Percentiles rank a stretch among this genome's conserved stretches.
These are phyloP conservation scores for Rhazya stricta DNA, from an alignment of 257 asterid species.

Conservation along the genomic window DNA sequence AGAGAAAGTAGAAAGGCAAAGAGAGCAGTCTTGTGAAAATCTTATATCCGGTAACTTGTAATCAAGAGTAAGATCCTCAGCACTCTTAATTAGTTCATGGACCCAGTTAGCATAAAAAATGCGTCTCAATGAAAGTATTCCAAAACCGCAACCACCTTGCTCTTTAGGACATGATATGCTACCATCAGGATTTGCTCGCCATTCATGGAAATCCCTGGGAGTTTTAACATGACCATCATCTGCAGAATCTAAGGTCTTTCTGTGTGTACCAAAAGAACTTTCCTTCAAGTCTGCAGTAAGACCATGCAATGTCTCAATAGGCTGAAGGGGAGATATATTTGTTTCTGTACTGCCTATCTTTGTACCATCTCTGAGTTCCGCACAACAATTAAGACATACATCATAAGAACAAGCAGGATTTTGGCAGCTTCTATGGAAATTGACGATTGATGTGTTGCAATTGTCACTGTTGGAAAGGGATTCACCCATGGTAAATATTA, in stretches of 20 bases:
- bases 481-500: conserved; percentile 16
- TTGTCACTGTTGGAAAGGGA: conserved; percentile 52
- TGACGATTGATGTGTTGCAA: conserved; percentile 75
- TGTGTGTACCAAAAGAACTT: conserved; percentile 15
- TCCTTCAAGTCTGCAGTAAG: conserved; percentile 13
- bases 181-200: conserved; percentile 49
- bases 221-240: conserved; percentile 15
- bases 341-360: conserved; percentile 39
- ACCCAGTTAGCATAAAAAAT: conserved; percentile 51
- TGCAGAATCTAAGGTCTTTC: conserved; percentile 22
- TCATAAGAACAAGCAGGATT: conserved; percentile 58
- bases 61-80: conserved; percentile 39
- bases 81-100: conserved; percentile 39
- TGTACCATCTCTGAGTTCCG: conserved; percentile 57
- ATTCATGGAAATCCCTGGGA: conserved; percentile 26
- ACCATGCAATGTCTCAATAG: conserved; percentile 14
- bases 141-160: conserved; percentile 66
- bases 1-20: conserved; percentile 28
- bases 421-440: conserved; percentile 71
- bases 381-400: conserved; percentile 67
- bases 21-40: conserved; percentile 38
- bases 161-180: conserved; percentile 64
- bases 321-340: conserved; percentile 14
- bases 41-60: conserved; percentile 35
- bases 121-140: conserved; percentile 47